Conservation (phyloP, 345 rosid species). For the Camelina laxa region DNA sequence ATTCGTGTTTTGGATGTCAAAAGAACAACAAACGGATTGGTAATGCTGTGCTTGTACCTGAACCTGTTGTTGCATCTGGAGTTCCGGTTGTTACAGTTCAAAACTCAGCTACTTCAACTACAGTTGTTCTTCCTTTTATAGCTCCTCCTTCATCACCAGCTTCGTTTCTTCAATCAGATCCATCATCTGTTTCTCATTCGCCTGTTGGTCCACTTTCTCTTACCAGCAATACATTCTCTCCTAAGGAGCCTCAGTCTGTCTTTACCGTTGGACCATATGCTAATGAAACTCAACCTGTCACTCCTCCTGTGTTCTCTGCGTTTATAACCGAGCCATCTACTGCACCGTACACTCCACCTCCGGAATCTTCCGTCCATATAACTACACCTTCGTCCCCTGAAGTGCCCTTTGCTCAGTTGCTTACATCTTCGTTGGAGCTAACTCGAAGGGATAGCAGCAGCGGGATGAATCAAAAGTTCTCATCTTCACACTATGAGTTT, state of each 20-base stretch:
- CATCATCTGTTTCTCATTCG: constrained; percentile 80
- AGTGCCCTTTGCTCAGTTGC: constrained; percentile 89
- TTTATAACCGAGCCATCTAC: constrained; percentile 91
- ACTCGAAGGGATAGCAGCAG: constrained; percentile 72
- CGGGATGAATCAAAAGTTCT: constrained; percentile 57
- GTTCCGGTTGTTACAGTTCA: constrained; percentile 47
- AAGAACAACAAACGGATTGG: constrained; percentile 77
- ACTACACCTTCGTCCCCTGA: constrained; percentile 97
- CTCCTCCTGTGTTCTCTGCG: constrained; percentile 96
- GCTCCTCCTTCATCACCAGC: constrained; percentile 99
- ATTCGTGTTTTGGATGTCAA: constrained; percentile 81
- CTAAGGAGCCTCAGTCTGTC: constrained; percentile 70
- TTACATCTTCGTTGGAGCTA: constrained; percentile 86
- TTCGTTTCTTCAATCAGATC: constrained; percentile 83
- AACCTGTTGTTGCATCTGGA: constrained; percentile 52
- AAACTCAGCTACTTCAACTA: constrained; percentile 53
- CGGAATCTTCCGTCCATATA: constrained; percentile 77
- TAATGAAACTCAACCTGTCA: constrained; percentile 89
- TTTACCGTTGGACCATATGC: constrained; percentile 91
- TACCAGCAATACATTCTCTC: constrained; percentile 61
- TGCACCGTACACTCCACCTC: constrained; percentile 92
- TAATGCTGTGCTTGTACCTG: constrained; percentile 82
- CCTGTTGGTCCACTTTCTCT: constrained; percentile 71
- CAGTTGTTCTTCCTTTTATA: constrained; percentile 65
- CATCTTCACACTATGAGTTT: constrained; percentile 69